These are phyloP conservation scores for Corchorus olitorius DNA, from an alignment of 345 rosid species.

Conservation along the genomic window DNA sequence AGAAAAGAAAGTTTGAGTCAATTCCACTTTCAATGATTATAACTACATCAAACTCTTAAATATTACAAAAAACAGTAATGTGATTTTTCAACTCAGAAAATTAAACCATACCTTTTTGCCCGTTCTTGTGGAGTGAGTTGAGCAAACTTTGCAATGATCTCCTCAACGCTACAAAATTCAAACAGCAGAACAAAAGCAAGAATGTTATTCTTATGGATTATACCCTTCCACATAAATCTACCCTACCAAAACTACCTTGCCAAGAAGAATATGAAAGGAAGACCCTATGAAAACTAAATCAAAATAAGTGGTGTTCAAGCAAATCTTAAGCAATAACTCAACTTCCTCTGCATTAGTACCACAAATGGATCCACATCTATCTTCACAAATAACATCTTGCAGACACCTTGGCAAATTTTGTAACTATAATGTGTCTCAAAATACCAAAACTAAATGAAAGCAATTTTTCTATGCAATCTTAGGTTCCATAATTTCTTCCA, in stretches of 20 bases:
- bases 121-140: conserved; percentile 86
- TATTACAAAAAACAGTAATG: neutral
- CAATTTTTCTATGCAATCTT: neutral
- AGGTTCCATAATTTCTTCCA: neutral
- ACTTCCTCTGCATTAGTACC: neutral
- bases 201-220: neutral
- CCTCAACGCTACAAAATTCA: conserved; percentile 61
- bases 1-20: conserved; percentile 14
- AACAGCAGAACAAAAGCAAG: neutral
- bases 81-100: neutral
- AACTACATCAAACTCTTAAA: conserved; percentile 10
- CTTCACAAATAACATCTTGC: neutral
- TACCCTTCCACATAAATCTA: neutral
- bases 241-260: neutral
- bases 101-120: conserved; percentile 57
- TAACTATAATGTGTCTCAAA: neutral
- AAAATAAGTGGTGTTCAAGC: neutral
- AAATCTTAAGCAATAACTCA: neutral
- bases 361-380: neutral
- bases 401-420: conserved; percentile 2
- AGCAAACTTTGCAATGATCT: conserved; percentile 70
- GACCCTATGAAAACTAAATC: neutral
- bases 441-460: neutral
- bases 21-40: conserved; percentile 7
- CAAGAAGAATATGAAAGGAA: neutral